Evolutionary conservation across 2,329 filamentous ascomycete genomes (phyloP), one percentile per base, ranked within the genome.

Genomic region (Clarireedia sp.): DNA sequence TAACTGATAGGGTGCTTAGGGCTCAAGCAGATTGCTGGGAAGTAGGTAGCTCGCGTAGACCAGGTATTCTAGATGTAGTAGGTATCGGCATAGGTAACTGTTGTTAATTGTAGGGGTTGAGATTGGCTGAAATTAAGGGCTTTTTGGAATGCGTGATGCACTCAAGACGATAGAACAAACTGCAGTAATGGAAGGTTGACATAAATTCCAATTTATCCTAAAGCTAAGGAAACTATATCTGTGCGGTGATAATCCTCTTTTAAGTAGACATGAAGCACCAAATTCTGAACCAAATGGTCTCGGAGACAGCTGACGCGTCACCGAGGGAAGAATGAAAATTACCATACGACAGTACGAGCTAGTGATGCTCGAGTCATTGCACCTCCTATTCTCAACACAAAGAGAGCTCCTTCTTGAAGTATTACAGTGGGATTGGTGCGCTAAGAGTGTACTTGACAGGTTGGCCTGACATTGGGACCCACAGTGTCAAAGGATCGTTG

Each of bases 401-500:
- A 33, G 10, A 33, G 10, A 3, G 8, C 12, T 33, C 29, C 10
- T 3, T 12, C 12, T 3, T 9, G 29, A 12, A 33, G 29, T 41
- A 41, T 41, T n/a, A 44, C 12, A 44, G 19, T 14, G 36, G 6
- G 48, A 63, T 46, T 26, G 60, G 56, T 10, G 50, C 60, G 23
- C 47, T 56, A 3, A 64, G 51, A 19, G 68, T 72, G 57, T 78
- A 73, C 1, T 70, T 74, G 12, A 77, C 72, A 0, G 77, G 66
- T 0, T 68, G 66, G 2, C 77, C 77, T 14, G 69, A 66, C 51
- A 80, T 64, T 19, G 67, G 68, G 23, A 75, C 72, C 76, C 76
- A 80, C 51, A 77, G 67, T 2, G 78, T 80, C 44, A 74, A 63
- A 4, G 78, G 76, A 65, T 80, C 78, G 43, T 63, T 74, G 16